Evolutionary conservation across 345 rosid species (phyloP), one percentile per base, ranked within the genome.

Genomic region (Pugionium dolabratum): DNA sequence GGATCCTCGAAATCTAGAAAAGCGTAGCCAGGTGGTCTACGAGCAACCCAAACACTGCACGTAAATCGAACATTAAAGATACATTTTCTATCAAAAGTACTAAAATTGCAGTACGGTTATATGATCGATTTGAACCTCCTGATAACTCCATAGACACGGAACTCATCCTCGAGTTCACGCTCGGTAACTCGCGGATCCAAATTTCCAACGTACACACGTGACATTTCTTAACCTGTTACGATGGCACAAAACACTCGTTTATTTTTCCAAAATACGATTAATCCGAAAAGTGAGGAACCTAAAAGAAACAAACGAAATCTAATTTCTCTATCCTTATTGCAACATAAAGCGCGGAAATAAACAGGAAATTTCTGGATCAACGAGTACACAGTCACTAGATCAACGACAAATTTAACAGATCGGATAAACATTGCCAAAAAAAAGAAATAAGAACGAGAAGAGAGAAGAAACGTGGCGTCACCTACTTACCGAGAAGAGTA

Each of bases 21-120:
- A 64, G 89, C 96, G 68, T 89, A 89, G 9, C 96, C 96, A 0
- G 96, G 96, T 8, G 96, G 96, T 70, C 91, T 84, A 11, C 96
- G 83, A 31, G 96, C 94, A 80, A 86, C 96, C 96, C 96, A 89
- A 4, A 89, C 96, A 80, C 96, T 89, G 72, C 60, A 80, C 50
- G 62, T 6, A 36, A 9, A 7, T 1, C 5, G n/a, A 28, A 69
- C 27, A 35, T 56, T 30, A 57, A 9, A 49, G 36, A 9, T 32
- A 35, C 55, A 18, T 18, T 37, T 31, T 4, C 51, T 4, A 45
- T 51, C 10, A 6, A 60, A 60, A 59, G 4, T n/a, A 6, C 27
- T 4, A 18, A 54, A 34, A 37, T 32, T 25, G 36, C 31, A 55
- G 4, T 9, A 6, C 4, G 6, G n/a, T 41, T 4, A 18, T 18